These are phyloP conservation scores for Protomyces arabidopsidicola DNA, from an alignment of 1,139 yeast genomes.

Conservation along the genomic window DNA sequence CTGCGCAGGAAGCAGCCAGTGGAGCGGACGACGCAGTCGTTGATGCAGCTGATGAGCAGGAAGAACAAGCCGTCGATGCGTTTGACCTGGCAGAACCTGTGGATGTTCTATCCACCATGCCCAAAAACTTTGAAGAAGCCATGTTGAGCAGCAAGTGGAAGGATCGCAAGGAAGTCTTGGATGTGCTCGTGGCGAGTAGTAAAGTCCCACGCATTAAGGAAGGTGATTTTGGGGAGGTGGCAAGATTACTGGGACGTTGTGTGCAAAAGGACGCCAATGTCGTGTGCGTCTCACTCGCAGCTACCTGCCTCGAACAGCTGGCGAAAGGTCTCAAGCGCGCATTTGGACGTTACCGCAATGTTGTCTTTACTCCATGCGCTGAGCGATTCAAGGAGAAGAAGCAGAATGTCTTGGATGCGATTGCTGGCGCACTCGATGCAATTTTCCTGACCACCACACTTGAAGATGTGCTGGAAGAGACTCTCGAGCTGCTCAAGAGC, in stretches of 20 bases:
- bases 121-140: constrained; percentile 54
- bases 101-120: constrained; percentile 61
- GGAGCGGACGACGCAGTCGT: constrained; percentile 34
- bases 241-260: constrained; percentile 61
- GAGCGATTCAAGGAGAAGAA: constrained; percentile 90
- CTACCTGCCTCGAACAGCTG: constrained; percentile 59
- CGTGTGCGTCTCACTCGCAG: constrained; percentile 78
- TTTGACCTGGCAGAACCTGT: constrained; percentile 54
- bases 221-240: constrained; percentile 64
- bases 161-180: constrained; percentile 81
- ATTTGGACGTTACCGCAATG: constrained; percentile 53
- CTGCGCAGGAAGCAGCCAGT: constrained; percentile 34
- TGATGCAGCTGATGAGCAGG: constrained; percentile 38
- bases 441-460: constrained; percentile 48
- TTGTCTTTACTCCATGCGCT: constrained; percentile 58
- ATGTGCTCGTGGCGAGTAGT: constrained; percentile 56
- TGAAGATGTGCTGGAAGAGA: constrained; percentile 60
- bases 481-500: constrained; percentile 55
- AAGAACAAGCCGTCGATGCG: constrained; percentile 46
- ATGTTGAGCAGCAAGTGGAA: constrained; percentile 76
- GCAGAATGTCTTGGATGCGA: constrained; percentile 66
- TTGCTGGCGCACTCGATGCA: constrained; percentile 61
- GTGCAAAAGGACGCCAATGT: constrained; percentile 79
- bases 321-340: constrained; percentile 61
- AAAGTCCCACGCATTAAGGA: constrained; percentile 49